Evolutionary conservation across 768 basidiomycete species (phyloP), one percentile per base, ranked within the genome.

Genomic region (Boletales sp.): DNA sequence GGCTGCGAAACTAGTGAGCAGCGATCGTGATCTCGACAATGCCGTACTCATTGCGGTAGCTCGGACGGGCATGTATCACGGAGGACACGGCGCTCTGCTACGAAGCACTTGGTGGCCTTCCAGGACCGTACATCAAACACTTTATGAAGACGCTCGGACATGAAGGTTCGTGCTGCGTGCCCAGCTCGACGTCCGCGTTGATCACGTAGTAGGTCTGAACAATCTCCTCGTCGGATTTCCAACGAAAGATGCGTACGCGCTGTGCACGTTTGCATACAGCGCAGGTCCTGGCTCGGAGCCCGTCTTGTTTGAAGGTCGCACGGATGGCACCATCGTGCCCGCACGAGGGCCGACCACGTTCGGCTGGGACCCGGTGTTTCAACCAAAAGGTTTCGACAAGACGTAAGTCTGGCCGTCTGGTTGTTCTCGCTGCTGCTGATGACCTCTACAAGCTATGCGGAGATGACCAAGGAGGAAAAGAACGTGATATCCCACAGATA

Each of bases 81-180:
- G 92, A 99, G 71, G 96, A 99, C 65, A 99, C 96, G 0, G 93
- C 96, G 0, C 79, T 99, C 7, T 90, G 87, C 57, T 98, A 91
- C 62, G 81, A 84, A 53, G 94, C 96, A 0, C 73, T 98, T 15
- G 81, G 85, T 17, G 95, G 93, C 0, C 79, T 99, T 4, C 96
- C 96, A 2, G 96, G 96, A 0, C 95, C 95, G 0, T 99, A 95
- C 71, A 94, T 99, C 76, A 99, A 99, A 62, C 76, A 90, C 56
- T 99, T 99, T 68, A 72, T 97, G 68, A 76, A 77, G 39, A 78
- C 77, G 21, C 68, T 97, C 6, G 95, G 95, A 2, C 90, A 92
- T 64, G 84, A 90, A 55, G 95, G 95, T 73, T 48, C 46, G 74
- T 57, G 32, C 14, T 11, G 21, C 35, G 45, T 3, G 46, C 34